These are phyloP conservation scores for Tulasnella sp. DNA, from an alignment of 768 basidiomycete species.

Conservation along the genomic window DNA sequence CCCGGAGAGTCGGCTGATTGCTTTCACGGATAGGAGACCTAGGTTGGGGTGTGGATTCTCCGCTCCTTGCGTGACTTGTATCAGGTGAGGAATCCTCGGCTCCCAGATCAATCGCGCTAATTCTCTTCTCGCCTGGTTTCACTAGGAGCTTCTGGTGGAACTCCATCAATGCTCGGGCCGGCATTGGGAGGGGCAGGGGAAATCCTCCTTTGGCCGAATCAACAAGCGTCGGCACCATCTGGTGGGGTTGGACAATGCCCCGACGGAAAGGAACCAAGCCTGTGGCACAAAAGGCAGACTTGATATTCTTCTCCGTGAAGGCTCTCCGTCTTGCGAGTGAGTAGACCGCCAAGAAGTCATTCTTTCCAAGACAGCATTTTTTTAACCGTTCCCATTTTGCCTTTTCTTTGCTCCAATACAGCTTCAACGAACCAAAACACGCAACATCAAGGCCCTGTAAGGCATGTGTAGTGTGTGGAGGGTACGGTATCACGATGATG, in stretches of 20 bases:
- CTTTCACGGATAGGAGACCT: background rate
- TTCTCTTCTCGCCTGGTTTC: background rate
- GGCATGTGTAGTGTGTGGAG: slow-evolving; percentile 45
- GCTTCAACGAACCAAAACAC: slow-evolving; percentile 38
- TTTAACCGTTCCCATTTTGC: slow-evolving; percentile 35
- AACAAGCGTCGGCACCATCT: slow-evolving; percentile 1
- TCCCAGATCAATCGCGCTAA: background rate
- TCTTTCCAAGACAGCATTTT: slow-evolving; percentile 37
- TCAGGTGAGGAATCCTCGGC: background rate
- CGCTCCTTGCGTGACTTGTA: background rate
- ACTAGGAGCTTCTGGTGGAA: background rate
- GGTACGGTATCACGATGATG: slow-evolving; percentile 48
- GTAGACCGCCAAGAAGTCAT: slow-evolving; percentile 43
- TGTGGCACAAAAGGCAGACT: background rate
- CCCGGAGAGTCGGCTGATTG: background rate
- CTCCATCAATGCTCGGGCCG: background rate
- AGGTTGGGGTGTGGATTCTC: background rate
- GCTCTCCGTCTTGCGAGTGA: slow-evolving; percentile 1
- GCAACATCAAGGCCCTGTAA: slow-evolving; percentile 30
- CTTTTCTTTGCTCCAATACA: slow-evolving; percentile 35
- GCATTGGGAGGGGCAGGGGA: background rate
- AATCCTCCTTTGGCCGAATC: background rate
- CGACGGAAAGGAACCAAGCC: slow-evolving; percentile 7
- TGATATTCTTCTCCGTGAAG: background rate
- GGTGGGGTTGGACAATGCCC: background rate